These are phyloP conservation scores for Bullera alba DNA, from an alignment of 768 basidiomycete species.

Conservation along the genomic window DNA sequence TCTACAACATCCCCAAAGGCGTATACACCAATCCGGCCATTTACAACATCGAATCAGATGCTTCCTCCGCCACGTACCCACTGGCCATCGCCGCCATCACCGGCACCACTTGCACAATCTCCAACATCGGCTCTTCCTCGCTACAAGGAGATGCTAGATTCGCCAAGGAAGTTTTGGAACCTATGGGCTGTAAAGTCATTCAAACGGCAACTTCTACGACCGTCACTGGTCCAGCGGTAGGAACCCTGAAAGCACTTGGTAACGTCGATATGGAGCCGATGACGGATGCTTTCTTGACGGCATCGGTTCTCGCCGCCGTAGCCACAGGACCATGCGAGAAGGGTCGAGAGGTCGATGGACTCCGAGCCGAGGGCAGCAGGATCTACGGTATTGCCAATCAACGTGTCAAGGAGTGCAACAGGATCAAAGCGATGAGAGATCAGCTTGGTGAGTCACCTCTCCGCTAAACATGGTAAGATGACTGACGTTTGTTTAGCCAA, in stretches of 20 bases:
- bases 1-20: constrained; percentile 76
- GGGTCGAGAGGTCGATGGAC: constrained; percentile 30
- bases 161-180: constrained; percentile 82
- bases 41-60: constrained; percentile 88
- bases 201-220: constrained; percentile 86
- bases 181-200: constrained; percentile 86
- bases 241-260: constrained; percentile 72
- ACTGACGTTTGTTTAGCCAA: constrained; percentile 58
- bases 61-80: constrained; percentile 91
- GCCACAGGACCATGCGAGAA: constrained; percentile 51
- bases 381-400: constrained; percentile 96
- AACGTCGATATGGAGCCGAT: constrained; percentile 97
- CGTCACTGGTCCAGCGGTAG: constrained; percentile 78
- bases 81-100: constrained; percentile 95
- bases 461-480: neutral
- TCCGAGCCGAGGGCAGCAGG: constrained; percentile 55
- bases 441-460: constrained; percentile 61
- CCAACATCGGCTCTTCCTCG: constrained; percentile 81
- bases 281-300: constrained; percentile 98
- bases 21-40: constrained; percentile 67
- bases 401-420: constrained; percentile 95
- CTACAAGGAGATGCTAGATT: constrained; percentile 97
- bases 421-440: constrained; percentile 94
- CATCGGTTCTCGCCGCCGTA: constrained; percentile 84
- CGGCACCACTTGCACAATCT: constrained; percentile 88